Base-by-base conservation (phyloP, 2,329 filamentous ascomycete genomes). In the Fusarium acutatum region DNA sequence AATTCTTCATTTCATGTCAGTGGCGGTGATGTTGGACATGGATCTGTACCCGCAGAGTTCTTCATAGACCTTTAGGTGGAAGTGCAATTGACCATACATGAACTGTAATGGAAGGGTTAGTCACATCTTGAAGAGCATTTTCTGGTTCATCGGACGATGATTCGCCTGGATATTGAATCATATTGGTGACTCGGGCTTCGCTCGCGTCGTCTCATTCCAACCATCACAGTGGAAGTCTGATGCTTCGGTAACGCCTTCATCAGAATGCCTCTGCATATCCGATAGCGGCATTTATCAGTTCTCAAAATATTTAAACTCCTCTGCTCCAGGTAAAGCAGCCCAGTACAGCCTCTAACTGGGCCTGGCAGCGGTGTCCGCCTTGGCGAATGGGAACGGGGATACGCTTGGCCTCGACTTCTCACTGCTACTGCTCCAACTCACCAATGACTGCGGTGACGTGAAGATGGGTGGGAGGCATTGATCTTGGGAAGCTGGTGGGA, bases 101-200 rank as follows among this genome's bases (percentile, higher is more conserved):
- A 30, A 30, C 17, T 38, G 7, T 14, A 28, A 14, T 30, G 20
- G 26, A n/a, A 50, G 28, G 15, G 4, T 24, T 18, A 7, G 15
- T 13, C 0, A 11, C 17, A 18, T 13, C 3, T 5, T 18, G 7
- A 18, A 32, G 15, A 32, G 22, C 0, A 18, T 7, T 5, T 49
- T 1, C 15, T 49, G 1, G 10, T 12, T 30, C 10, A 18, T 17
- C 5, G 13, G 4, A 28, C 8, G 26, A 46, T 22, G 14, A 12
- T 17, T 15, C 7, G 26, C 20, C 7, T 12, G 20, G 26, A 12
- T 12, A 17, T 4, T 8, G 14, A 8, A 30, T 30, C 20, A n/a
- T 14, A 8, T 47, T 12, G 5, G 20, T 30, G 20, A n/a, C 7
- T n/a, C 14, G 44, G 20, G 24, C 44, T 30, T 17, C 4, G 3